Evolutionary conservation across 2,329 filamentous ascomycete species (phyloP).

Genomic region (Claviceps humidiphila): DNA sequence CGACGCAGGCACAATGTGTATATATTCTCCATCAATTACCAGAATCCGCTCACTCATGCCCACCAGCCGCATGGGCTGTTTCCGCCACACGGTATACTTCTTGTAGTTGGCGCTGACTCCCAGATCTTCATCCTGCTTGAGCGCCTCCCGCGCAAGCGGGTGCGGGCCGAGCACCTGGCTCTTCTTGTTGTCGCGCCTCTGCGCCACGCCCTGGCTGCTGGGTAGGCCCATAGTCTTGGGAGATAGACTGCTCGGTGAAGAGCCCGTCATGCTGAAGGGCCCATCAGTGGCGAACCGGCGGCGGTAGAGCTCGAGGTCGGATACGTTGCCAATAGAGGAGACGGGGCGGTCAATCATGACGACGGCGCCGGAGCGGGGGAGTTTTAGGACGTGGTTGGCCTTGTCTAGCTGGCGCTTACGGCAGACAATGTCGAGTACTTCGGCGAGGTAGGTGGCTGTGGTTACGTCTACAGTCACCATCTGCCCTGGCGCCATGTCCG

Average conservation of each 20-base stretch:
- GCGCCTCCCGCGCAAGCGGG: conserved; percentile 51
- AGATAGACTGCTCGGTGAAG: conserved; percentile 56
- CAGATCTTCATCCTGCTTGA: conserved; percentile 47
- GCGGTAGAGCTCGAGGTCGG: conserved; percentile 62
- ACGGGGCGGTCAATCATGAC: conserved; percentile 67
- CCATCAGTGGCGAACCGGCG: conserved; percentile 65
- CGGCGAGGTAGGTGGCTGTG: conserved; percentile 70
- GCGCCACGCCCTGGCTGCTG: conserved; percentile 23
- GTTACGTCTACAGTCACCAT: conserved; percentile 63
- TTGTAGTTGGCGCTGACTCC: conserved; percentile 50
- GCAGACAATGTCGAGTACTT: conserved; percentile 68
- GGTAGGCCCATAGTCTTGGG: conserved; percentile 48
- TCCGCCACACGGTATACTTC: conserved; percentile 68
- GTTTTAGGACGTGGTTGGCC: conserved; percentile 64
- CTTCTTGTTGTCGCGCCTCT: conserved; percentile 39
- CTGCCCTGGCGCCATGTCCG: conserved; percentile 58
- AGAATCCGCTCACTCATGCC: conserved; percentile 63
- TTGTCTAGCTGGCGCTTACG: conserved; percentile 68
- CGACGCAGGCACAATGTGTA: conserved; percentile 67
- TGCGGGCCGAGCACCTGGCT: conserved; percentile 44
- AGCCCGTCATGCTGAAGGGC: conserved; percentile 52
- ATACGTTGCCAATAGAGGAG: conserved; percentile 61
- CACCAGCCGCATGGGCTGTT: conserved; percentile 71
- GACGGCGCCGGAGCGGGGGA: conserved; percentile 60
- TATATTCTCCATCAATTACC: conserved; percentile 73